A percentile compares a stretch with the other conserved stretches of the same genome.
Evolutionary conservation across 257 asterid species (phyloP).

Genomic region (Catharanthus roseus): DNA sequence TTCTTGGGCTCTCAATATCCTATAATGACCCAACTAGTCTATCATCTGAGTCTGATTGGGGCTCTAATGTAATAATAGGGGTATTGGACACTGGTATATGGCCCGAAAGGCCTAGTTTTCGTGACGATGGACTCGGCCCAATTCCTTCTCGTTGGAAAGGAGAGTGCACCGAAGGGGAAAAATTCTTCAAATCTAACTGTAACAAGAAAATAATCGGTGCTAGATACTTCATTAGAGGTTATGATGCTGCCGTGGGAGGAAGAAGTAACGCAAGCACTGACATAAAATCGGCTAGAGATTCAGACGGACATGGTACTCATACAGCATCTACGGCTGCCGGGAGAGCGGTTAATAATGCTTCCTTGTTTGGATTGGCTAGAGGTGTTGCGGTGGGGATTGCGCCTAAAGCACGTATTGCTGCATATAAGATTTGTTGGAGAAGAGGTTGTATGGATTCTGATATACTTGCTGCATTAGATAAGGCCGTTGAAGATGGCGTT

Average conservation of each 20-base stretch:
- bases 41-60: slow-evolving; percentile 55
- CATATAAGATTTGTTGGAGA: slow-evolving; percentile 75
- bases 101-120: slow-evolving; percentile 69
- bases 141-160: slow-evolving; percentile 71
- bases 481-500: slow-evolving; percentile 85
- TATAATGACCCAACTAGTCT: slow-evolving; percentile 38
- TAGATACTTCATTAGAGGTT: slow-evolving; percentile 47
- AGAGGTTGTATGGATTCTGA: slow-evolving; percentile 79
- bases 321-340: slow-evolving; percentile 93
- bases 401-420: slow-evolving; percentile 74
- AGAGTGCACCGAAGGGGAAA: slow-evolving; percentile 47
- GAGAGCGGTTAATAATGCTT: slow-evolving; percentile 58
- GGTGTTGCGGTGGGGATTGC: slow-evolving; percentile 79
- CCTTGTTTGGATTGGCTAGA: slow-evolving; percentile 54
- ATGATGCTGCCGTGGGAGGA: slow-evolving; percentile 39
- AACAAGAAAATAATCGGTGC: slow-evolving; percentile 74
- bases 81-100: slow-evolving; percentile 74
- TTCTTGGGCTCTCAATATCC: slow-evolving; percentile 42
- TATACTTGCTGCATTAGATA: slow-evolving; percentile 72
- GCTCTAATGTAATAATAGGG: slow-evolving; percentile 65
- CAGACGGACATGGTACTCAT: slow-evolving; percentile 85
- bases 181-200: slow-evolving; percentile 48
- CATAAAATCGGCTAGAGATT: slow-evolving; percentile 52
- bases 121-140: slow-evolving; percentile 61
- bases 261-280: slow-evolving; percentile 28